Evolutionary conservation across 75 land plant species (phyloP).

Genomic region (Isoetes taiwanensis): DNA sequence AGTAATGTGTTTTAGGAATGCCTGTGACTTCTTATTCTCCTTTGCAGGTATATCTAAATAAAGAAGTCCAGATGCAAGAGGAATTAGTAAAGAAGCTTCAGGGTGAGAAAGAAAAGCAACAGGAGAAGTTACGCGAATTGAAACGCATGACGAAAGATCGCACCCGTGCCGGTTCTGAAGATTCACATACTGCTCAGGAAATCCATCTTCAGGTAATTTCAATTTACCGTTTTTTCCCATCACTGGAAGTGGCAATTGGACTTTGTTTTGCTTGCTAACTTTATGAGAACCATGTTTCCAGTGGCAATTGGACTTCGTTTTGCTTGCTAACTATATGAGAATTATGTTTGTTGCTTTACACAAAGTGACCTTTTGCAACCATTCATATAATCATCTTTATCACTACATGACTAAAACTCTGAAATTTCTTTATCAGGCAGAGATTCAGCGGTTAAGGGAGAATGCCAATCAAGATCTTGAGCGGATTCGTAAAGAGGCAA

Average conservation of each 20-base stretch:
- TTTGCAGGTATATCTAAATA: slow-evolving; percentile 18
- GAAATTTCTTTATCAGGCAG: too few species aligned
- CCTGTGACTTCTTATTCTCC: background rate
- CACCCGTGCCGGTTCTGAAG: slow-evolving; percentile 10
- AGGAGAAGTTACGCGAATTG: slow-evolving; percentile 16
- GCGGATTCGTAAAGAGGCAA: slow-evolving; percentile 11
- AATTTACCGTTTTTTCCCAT: too few species aligned
- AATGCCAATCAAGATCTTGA: slow-evolving; percentile 12
- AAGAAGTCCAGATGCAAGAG: slow-evolving; percentile 11
- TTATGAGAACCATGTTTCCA: too few species aligned
- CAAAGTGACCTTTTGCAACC: too few species aligned
- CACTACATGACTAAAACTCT: too few species aligned
- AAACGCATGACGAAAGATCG: slow-evolving; percentile 10
- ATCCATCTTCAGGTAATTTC: slow-evolving; percentile 15
- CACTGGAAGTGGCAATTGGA: too few species aligned
- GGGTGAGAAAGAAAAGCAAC: slow-evolving; percentile 13
- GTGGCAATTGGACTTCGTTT: too few species aligned
- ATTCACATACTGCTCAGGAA: slow-evolving; percentile 19
- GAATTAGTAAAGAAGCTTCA: slow-evolving; percentile 16
- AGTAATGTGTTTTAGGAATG: background rate
- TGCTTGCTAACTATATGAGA: too few species aligned
- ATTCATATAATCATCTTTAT: too few species aligned
- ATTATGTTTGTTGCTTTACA: too few species aligned
- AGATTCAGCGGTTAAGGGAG: slow-evolving; percentile 11
- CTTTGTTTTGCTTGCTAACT: too few species aligned